These are phyloP conservation scores for Echinosophora koreensis DNA, from an alignment of 306 rosid genomes.

Conservation along the genomic window DNA sequence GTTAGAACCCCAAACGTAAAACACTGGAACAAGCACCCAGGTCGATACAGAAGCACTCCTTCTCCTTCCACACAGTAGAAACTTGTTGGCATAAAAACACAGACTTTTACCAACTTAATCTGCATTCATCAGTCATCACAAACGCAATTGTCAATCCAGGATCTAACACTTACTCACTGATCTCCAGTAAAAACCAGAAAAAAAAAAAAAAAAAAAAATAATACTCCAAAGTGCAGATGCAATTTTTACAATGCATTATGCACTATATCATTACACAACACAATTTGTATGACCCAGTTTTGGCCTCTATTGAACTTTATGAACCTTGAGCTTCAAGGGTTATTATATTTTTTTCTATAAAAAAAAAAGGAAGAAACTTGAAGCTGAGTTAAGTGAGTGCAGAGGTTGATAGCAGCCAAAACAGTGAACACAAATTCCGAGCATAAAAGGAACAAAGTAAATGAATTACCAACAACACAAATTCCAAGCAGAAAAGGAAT, in stretches of 20 bases:
- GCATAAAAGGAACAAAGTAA: constrained; percentile 49
- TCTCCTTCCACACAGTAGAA: constrained; percentile 14
- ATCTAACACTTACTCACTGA: constrained; percentile 38
- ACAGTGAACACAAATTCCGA: constrained; percentile 58
- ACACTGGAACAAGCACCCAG: constrained; percentile 27
- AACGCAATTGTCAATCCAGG: constrained; percentile 42
- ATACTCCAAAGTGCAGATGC: constrained; percentile 32
- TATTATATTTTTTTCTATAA: neutral
- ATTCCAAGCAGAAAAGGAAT: too few relatives aligned
- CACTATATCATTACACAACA: constrained; percentile 5
- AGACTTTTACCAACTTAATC: constrained; percentile 50
- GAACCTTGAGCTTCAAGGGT: constrained; percentile 35
- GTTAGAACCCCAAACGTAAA: constrained; percentile 37
- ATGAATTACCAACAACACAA: constrained; percentile 51
- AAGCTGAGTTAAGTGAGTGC: constrained; percentile 33
- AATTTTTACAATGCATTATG: constrained; percentile 4
- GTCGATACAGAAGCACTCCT: constrained; percentile 26
- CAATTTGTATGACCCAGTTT: constrained; percentile 26
- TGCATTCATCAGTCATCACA: constrained; percentile 56
- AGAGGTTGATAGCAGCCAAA: constrained; percentile 47
- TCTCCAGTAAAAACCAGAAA: constrained; percentile 39
- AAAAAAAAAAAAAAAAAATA: constrained; percentile 19
- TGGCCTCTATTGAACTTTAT: constrained; percentile 17
- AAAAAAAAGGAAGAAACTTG: constrained; percentile 27
- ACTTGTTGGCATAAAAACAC: constrained; percentile 38